Evolutionary conservation across 73 alveolate species (phyloP).

Genomic region (Halteria grandinella): DNA sequence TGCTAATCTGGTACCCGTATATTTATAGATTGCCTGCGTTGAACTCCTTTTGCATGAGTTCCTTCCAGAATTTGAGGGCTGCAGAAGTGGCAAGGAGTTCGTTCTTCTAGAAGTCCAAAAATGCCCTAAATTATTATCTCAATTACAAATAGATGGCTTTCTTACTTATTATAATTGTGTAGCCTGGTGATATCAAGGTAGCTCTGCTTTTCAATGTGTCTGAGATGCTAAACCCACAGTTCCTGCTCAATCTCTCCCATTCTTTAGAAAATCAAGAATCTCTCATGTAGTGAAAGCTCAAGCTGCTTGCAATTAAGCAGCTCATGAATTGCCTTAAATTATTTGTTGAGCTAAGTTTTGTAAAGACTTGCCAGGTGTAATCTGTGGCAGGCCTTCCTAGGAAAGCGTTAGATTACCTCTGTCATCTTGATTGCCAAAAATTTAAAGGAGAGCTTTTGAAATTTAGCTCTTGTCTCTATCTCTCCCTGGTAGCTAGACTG

Average conservation of each 20-base stretch:
- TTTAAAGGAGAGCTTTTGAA: too few species aligned
- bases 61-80: slow-evolving; percentile 41
- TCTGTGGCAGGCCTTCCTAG: too few species aligned
- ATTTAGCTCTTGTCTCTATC: too few species aligned
- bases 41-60: slow-evolving; percentile 8
- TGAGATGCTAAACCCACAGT: neutral
- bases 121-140: too few species aligned
- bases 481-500: too few species aligned
- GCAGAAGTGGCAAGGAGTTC: slow-evolving; percentile 23
- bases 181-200: neutral
- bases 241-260: slow-evolving; percentile 14
- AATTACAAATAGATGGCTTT: too few species aligned
- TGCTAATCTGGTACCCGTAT: slow-evolving; percentile 5
- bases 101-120: neutral
- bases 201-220: slow-evolving; percentile 14
- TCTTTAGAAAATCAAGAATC: slow-evolving; percentile 21
- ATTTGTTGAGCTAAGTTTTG: too few species aligned
- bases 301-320: slow-evolving; percentile 34
- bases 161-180: slow-evolving; percentile 24
- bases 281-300: slow-evolving; percentile 19
- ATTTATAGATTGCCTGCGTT: neutral
- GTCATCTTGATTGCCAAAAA: too few species aligned
- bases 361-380: too few species aligned
- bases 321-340: slow-evolving; percentile 37
- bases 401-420: too few species aligned